Evolutionary conservation across 2,329 filamentous ascomycete species (phyloP), one percentile per base, ranked within the genome.

Genomic region (Claviceps paspali): DNA sequence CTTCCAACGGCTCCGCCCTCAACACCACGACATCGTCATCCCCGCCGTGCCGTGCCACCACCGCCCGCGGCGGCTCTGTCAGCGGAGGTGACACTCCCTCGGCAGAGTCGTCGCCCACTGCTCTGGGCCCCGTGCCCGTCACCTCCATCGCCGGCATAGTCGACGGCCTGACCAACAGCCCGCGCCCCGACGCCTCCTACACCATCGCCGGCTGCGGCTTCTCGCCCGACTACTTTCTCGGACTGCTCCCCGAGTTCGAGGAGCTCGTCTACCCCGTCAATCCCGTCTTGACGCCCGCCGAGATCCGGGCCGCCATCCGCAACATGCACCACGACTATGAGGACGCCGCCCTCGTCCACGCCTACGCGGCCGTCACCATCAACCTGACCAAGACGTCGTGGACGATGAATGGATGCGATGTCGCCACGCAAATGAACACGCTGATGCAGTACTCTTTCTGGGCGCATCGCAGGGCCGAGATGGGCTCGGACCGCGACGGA

Each of bases 211-310:
- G 44, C 15, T 28, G 35, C 27, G 43, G 43, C 3, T 59, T 55
- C 12, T 45, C 49, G 0, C 5, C 45, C 0, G 51, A 53, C 12
- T 60, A 57, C 44, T 60, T 60, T 39, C 42, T 56, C 24, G 41
- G 40, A 4, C 47, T 60, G 12, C 41, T 60, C 5, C 47, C 49
- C 2, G 49, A 56, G 11, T 60, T 54, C 35, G 54, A 60, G 27
- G 45, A 52, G 17, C 47, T 53, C 5, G 57, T 60, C 6, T 60
- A 60, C 10, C 57, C 57, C 1, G 48, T 59, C 29, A 60, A 57
- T 35, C 57, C 57, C 15, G 47, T 58, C 30, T 38, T 60, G 30
- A 46, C 52, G 0, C 47, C 52, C 0, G 46, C 49, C 0, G 57
- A 60, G 24, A 47, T 60, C 2, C 45, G 49, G 7, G 36, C 42